These are phyloP conservation scores for Sporothrix pallida DNA, from an alignment of 2,329 filamentous ascomycete species.

Conservation along the genomic window DNA sequence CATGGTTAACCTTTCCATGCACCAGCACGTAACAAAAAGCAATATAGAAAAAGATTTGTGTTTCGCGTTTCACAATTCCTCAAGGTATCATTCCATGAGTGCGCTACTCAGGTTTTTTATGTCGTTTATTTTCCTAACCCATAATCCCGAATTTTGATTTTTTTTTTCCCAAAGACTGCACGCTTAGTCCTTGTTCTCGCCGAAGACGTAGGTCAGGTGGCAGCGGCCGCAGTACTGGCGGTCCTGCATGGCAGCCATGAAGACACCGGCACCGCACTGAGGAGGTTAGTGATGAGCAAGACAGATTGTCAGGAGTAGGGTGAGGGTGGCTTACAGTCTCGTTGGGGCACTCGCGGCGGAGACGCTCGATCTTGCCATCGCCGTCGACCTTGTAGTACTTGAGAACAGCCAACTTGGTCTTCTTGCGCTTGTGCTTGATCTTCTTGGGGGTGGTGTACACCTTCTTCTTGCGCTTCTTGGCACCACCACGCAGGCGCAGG, in stretches of 20 bases:
- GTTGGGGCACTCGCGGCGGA: slow-evolving; percentile 94
- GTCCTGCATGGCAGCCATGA: slow-evolving; percentile 99
- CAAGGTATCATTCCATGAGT: slow-evolving; percentile 39
- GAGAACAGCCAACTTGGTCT: slow-evolving; percentile 99
- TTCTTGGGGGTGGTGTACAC: slow-evolving; percentile 99
- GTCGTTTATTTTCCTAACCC: not conserved
- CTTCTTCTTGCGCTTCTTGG: slow-evolving; percentile 99
- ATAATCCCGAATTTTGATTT: not conserved
- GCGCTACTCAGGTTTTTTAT: slow-evolving; percentile 24
- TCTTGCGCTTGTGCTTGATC: slow-evolving; percentile 99
- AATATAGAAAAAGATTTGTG: slow-evolving; percentile 3
- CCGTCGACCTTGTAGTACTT: slow-evolving; percentile 99
- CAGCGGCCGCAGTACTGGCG: slow-evolving; percentile 91
- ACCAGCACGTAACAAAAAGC: slow-evolving; percentile 29
- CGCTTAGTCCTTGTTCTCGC: slow-evolving; percentile 61
- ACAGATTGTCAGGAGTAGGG: rapidly evolving
- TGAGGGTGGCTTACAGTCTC: slow-evolving; percentile 69
- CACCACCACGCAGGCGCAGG: slow-evolving; percentile 96
- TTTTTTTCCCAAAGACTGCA: slow-evolving; percentile 26
- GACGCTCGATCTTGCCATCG: slow-evolving; percentile 99
- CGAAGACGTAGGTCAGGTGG: slow-evolving; percentile 76
- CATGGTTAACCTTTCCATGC: slow-evolving; percentile 35
- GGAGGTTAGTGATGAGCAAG: not conserved
- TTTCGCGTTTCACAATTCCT: slow-evolving; percentile 33
- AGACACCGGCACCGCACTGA: slow-evolving; percentile 98